Evolutionary conservation across 345 rosid genomes (phyloP).

Genomic region (Geranium rotundifolium): DNA sequence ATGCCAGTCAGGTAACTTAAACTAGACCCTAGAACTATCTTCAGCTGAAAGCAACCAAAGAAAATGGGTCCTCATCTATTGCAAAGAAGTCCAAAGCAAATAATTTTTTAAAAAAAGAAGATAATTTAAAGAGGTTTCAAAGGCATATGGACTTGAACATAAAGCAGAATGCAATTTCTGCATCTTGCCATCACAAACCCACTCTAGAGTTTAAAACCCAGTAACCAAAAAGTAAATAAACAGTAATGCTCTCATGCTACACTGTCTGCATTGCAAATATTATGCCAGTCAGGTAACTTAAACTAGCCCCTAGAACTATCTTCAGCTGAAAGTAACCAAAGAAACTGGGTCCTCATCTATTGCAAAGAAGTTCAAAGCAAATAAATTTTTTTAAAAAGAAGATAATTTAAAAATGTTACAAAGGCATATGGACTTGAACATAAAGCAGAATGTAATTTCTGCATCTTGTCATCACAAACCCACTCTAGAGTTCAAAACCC

Average conservation of each 20-base stretch:
- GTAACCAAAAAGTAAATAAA: background rate
- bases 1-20: background rate
- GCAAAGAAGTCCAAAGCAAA: background rate
- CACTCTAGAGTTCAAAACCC: background rate
- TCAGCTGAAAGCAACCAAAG: too few species aligned
- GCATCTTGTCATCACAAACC: background rate
- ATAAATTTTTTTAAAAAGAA: too few species aligned
- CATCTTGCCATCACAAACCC: background rate
- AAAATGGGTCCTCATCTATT: background rate
- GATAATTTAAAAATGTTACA: background rate
- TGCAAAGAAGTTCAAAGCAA: background rate
- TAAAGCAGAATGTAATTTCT: too few species aligned
- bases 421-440: background rate
- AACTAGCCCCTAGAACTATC: too few species aligned
- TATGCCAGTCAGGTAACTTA: too few species aligned
- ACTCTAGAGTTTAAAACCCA: background rate
- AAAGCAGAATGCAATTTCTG: background rate
- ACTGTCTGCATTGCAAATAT: background rate
- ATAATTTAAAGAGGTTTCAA: background rate
- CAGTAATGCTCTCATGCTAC: background rate
- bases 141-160: background rate
- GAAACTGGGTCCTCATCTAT: background rate
- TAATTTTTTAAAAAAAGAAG: too few species aligned
- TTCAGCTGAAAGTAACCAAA: too few species aligned
- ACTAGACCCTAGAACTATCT: too few species aligned